Base-by-base conservation (phyloP, 768 basidiomycete genomes). In the Pleurotus tuber-regium region DNA sequence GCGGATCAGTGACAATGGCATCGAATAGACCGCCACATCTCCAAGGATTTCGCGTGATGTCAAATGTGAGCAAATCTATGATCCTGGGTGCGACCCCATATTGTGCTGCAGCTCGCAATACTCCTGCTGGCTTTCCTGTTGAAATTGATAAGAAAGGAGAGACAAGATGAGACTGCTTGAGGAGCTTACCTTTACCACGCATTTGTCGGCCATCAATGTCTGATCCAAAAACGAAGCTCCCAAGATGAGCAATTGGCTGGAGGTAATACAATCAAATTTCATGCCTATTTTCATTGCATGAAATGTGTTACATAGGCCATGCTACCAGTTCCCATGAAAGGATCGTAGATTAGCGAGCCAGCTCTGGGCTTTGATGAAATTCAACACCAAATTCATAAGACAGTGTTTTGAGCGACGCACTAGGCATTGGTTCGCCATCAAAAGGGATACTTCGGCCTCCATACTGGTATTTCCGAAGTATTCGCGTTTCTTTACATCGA, bases 171-270 rank as follows among this genome's bases (percentile, higher is more conserved):
- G 14, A 11, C 14, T 24, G 5, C 12, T 40, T 36, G 47, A 10
- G 33, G 4, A 4, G 55, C 68, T 48, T 57, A 87, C 93, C 80
- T 78, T 92, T 96, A 14, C 97, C 97, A 54, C 93, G 76, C 88
- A 98, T 95, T 64, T 98, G 96, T 35, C 97, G 78, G 0, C 97
- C 97, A 61, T 98, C 96, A 43, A 99, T 98, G 65, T 98, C 97
- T 14, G 92, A 94, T 14, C 96, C 97, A 50, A 89, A 84, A 0
- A 94, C 81, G 23, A 83, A 67, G 1, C 94, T 87, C 2, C 97
- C 97, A 58, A 95, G 98, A 61, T 92, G 78, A 0, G 93, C 90
- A 2, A 82, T 78, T 0, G 94, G 90, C 91, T 94, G 62, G 50
- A 21, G 9, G 26, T 25, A 39, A 52, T n/a, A n/a, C 31, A 46